Percentiles rank a stretch among this genome's conserved stretches.
phyloP scores from a whole-genome alignment of 352 stramenopile species.

The Pythium sp. region DNA sequence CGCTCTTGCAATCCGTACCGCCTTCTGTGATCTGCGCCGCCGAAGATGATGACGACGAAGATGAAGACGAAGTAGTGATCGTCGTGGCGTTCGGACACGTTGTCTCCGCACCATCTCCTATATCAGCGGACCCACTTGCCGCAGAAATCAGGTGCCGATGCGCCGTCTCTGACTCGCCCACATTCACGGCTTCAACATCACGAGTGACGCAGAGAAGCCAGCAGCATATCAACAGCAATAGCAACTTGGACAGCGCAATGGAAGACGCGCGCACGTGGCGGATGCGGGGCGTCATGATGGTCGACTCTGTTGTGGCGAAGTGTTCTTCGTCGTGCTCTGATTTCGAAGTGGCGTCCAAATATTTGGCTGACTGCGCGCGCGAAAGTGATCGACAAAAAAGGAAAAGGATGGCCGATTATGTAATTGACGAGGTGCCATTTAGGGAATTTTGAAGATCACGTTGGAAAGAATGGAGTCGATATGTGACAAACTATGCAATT shows the following conservation, averaged over 20 bases:
- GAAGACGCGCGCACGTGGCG: not conserved
- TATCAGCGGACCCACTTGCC: conserved; percentile 7
- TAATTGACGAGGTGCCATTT: not conserved
- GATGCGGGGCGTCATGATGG: not conserved
- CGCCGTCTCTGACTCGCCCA: conserved; percentile 10
- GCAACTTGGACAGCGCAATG: not conserved
- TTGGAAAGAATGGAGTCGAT: not conserved
- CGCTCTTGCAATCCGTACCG: conserved; percentile 17
- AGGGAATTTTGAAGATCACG: not conserved
- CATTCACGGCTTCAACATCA: conserved; percentile 8
- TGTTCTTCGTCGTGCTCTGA: not conserved
- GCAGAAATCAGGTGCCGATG: conserved; percentile 9
- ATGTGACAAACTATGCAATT: not conserved
- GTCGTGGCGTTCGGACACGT: conserved; percentile 17
- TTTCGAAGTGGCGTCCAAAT: not conserved
- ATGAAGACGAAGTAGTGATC: not conserved
- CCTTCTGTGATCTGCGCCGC: conserved; percentile 17
- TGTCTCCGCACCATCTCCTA: not conserved
- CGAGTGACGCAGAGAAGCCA: not conserved
- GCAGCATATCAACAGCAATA: not conserved
- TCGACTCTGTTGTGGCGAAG: not conserved
- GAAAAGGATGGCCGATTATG: not conserved
- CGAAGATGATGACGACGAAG: conserved; percentile 2
- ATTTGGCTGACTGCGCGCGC: not conserved
- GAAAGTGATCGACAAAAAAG: not conserved